A percentile compares a stretch with the other conserved stretches of the same genome.
These are phyloP conservation scores for Microdochium trichocladiopsis DNA, from an alignment of 2,329 filamentous ascomycete species.

Conservation along the genomic window DNA sequence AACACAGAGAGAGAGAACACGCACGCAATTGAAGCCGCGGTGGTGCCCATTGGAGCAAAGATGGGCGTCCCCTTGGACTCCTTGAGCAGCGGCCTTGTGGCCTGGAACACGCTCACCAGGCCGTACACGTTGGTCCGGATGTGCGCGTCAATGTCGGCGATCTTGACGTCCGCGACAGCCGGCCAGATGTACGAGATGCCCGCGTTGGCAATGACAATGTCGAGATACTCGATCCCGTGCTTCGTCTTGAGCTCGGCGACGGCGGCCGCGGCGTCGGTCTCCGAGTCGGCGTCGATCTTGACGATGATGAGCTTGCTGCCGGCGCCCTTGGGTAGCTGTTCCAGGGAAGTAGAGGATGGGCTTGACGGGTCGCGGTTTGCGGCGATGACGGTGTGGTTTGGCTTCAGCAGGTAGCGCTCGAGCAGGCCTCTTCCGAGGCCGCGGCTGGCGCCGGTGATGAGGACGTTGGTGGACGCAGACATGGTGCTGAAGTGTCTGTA, in stretches of 20 bases:
- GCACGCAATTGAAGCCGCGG: constrained; percentile 7
- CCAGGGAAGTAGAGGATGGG: constrained; percentile 15
- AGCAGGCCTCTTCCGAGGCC: constrained; percentile 25
- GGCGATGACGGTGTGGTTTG: constrained; percentile 44
- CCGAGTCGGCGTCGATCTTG: constrained; percentile 27
- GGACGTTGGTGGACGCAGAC: constrained; percentile 5
- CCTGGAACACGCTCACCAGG: constrained; percentile 31
- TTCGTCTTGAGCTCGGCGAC: constrained; percentile 17
- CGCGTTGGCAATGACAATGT: constrained; percentile 43
- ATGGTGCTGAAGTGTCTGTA: not conserved
- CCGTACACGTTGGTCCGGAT: constrained; percentile 33
- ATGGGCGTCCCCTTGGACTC: constrained; percentile 18
- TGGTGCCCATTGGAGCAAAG: constrained; percentile 26
- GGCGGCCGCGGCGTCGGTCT: constrained; percentile 21
- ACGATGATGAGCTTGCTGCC: constrained; percentile 27
- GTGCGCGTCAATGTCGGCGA: constrained; percentile 25
- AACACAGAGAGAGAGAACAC: not conserved
- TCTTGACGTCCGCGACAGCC: constrained; percentile 18
- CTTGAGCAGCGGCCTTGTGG: constrained; percentile 26
- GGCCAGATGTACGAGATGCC: constrained; percentile 27
- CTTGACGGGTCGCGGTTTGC: constrained; percentile 21
- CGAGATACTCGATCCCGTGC: constrained; percentile 28
- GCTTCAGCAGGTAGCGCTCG: constrained; percentile 29
- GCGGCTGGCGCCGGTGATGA: constrained; percentile 26
- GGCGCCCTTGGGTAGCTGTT: constrained; percentile 20